phyloP scores from a whole-genome alignment of 768 basidiomycete species.

The Trametes gibbosa region DNA sequence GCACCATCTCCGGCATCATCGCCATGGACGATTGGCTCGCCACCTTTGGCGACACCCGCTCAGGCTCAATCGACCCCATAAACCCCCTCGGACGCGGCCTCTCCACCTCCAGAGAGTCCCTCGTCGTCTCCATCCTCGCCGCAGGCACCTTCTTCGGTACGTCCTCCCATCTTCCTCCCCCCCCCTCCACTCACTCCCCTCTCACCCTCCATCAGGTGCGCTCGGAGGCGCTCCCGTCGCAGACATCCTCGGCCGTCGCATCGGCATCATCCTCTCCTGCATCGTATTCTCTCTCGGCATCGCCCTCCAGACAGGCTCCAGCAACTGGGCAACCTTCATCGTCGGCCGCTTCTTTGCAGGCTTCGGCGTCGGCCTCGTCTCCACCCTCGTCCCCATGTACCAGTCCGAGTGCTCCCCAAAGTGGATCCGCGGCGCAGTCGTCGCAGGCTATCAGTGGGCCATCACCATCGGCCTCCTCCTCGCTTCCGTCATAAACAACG shows the following conservation, averaged over 20 bases:
- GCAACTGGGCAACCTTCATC: slow-evolving; percentile 51
- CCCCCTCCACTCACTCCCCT: not conserved
- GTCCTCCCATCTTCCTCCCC: not conserved
- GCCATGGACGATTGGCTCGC: slow-evolving; percentile 55
- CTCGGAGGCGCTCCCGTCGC: slow-evolving; percentile 49
- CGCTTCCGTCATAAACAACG: slow-evolving; percentile 61
- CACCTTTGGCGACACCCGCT: slow-evolving; percentile 39
- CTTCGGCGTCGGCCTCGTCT: slow-evolving; percentile 74
- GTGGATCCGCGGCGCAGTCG: slow-evolving; percentile 39
- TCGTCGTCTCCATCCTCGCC: slow-evolving; percentile 65
- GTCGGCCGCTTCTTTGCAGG: slow-evolving; percentile 74
- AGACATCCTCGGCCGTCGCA: slow-evolving; percentile 47
- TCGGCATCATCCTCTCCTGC: slow-evolving; percentile 42
- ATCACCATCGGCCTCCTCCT: slow-evolving; percentile 73
- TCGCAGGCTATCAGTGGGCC: slow-evolving; percentile 41
- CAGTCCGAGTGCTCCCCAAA: slow-evolving; percentile 59
- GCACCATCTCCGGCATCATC: slow-evolving; percentile 72
- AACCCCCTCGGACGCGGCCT: not conserved
- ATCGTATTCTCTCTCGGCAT: slow-evolving; percentile 58
- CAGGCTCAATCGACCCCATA: not conserved
- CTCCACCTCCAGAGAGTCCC: slow-evolving; percentile 39
- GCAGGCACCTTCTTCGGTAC: slow-evolving; percentile 74
- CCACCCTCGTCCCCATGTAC: slow-evolving; percentile 55
- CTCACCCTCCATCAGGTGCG: slow-evolving; percentile 34
- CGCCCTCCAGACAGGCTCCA: slow-evolving; percentile 57